Evolutionary conservation across 352 stramenopile genomes (phyloP), one percentile per base, ranked within the genome.

Genomic region (Phytopythium kandeliae): DNA sequence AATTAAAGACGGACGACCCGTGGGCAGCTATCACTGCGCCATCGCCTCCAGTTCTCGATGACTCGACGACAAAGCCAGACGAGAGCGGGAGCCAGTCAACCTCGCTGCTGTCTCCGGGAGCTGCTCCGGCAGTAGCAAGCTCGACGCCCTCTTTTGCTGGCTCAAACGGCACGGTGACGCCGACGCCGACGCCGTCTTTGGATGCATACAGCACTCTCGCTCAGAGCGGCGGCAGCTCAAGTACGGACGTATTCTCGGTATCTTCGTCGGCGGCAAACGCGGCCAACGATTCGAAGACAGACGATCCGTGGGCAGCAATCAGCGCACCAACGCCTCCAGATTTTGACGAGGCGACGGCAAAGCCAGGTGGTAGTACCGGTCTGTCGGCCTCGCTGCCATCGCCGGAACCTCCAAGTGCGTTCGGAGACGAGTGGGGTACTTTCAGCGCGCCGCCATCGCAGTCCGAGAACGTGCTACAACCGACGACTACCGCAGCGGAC

Each of bases 361-460:
- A 31, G 28, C 28, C 28, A 31, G 28, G 9, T 9, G 9, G 28
- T 9, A 9, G 4, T 9, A 31, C 28, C 28, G 28, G 28, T 31
- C 4, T 46, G 40, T 37, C 45, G 0, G 33, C 45, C 0, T 40
- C 33, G 1, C 11, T 40, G n/a, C 45, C 45, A 11, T 51, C 45
- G 15, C n/a, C n/a, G 15, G n/a, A 28, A 11, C 40, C 28, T 17
- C 15, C 45, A 19, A 41, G 17, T n/a, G 31, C 47, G 19, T 22
- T 44, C 11, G 25, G 22, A 36, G 47, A 52, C 24, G 47, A 52
- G 33, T 52, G 47, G 47, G 47, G 47, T 12, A 44, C 33, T 10
- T 52, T 52, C 50, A 49, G 38, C 40, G 35, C 28, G 31, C 45
- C 50, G 22, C n/a, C 40, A n/a, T 7, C 25, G 16, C 31, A 44